Evolutionary conservation across 1,139 yeast genomes (phyloP), one percentile per base, ranked within the genome.

Genomic region (Candida dubliniensis): DNA sequence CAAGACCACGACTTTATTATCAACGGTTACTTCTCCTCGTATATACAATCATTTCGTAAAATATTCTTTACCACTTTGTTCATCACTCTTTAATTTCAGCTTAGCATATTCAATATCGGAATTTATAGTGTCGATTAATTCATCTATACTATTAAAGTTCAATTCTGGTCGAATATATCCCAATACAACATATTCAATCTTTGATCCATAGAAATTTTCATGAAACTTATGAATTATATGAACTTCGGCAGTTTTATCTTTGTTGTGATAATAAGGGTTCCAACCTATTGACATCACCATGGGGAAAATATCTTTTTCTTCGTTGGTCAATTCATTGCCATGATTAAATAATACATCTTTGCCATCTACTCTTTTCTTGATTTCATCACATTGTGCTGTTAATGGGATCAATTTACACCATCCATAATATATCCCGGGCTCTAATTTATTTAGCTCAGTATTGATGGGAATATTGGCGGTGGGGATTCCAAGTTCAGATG

Each of bases 281-380:
- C 90, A 89, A 1, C 99, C 99, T 25, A 95, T 78, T 14, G 96
- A 88, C 88, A 91, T 85, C 15, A 91, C 98, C 85, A 90, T 89
- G 0, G 97, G 97, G 26, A 82, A 71, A 1, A 74, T 75, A 11
- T 64, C 65, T 39, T 77, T 79, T 10, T 72, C 76, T 0, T 57
- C 58, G 0, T 53, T 59, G 2, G 55, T 47, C 34, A 89, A 63
- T 14, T 64, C 57, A 8, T 66, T 55, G 1, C 97, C 97, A 58
- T 81, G 80, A 51, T 83, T 84, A 60, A 83, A 77, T 47, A 69
- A 63, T 33, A 87, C 68, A 30, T 59, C 55, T 9, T 67, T 59
- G 5, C 77, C 79, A 33, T 76, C 77, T 48, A 78, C 59, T 43
- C 70, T 30, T 44, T 46, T 9, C 45, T 56, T 40, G 9, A 51